phyloP scores from a whole-genome alignment of 2,329 filamentous ascomycete species.

The Colletotrichum liaoningense region DNA sequence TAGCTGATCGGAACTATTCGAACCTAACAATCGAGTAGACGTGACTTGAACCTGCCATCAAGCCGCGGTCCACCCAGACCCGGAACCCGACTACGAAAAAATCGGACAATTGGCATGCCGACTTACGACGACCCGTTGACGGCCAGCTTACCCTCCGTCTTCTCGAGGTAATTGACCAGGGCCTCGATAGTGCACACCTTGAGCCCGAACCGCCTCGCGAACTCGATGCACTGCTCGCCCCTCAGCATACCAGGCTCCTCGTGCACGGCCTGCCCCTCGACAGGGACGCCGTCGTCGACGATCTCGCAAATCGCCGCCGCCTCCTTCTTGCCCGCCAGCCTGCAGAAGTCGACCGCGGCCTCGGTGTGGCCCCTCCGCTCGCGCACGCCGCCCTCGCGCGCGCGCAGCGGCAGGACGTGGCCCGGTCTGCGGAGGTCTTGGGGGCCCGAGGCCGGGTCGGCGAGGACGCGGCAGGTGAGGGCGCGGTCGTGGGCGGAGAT shows the following conservation, averaged over 20 bases:
- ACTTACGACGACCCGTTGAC: conserved; percentile 51
- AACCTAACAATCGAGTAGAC: too few relatives aligned
- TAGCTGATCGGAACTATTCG: too few relatives aligned
- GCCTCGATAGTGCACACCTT: conserved; percentile 97
- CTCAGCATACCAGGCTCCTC: conserved; percentile 88
- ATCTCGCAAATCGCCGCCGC: conserved; percentile 92
- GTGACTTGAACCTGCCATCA: not conserved
- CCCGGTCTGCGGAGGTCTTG: conserved; percentile 83
- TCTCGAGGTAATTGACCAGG: conserved; percentile 82
- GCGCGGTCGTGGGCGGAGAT: conserved; percentile 91
- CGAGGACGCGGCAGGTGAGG: conserved; percentile 82
- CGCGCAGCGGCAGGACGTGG: conserved; percentile 88
- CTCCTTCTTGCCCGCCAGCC: conserved; percentile 80
- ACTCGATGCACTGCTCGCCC: conserved; percentile 86
- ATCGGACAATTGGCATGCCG: too few relatives aligned
- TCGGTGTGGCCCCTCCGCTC: conserved; percentile 90
- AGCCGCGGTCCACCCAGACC: not conserved
- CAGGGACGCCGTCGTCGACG: conserved; percentile 84
- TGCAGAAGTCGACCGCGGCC: conserved; percentile 90
- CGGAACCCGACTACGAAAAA: not conserved
- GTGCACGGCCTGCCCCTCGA: conserved; percentile 75
- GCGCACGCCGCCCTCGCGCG: conserved; percentile 82
- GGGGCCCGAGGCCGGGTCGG: conserved; percentile 68
- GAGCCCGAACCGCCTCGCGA: conserved; percentile 88
- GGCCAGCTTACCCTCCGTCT: conserved; percentile 72